Evolutionary conservation across 495 filamentous ascomycete genomes (phyloP), one percentile per base, ranked within the genome.

Genomic region (Podospora australis): DNA sequence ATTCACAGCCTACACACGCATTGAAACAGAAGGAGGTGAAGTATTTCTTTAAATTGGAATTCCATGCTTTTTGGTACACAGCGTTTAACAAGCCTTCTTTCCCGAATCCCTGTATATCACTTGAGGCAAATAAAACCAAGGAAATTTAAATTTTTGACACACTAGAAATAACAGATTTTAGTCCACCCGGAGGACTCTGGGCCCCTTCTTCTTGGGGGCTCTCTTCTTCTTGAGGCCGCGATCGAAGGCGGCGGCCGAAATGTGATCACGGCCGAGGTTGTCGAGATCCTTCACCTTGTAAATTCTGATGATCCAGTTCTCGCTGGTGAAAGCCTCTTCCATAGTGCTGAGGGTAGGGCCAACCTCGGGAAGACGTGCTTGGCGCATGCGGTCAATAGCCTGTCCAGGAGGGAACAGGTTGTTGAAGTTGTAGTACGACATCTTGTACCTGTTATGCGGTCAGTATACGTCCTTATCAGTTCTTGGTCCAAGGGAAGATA

Each of bases 261-360:
- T 79, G 68, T 97, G 92, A 58, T 95, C 89, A 60, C 94, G 79
- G 22, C 89, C 92, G 42, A 99, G 71, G 60, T 96, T 97, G 69
- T 99, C 94, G 28, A 96, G 82, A 56, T 95, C 90, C 71, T 99
- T 99, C 61, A 99, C 94, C 75, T 99, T 99, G 75, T 95, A 99
- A 64, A 99, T 97, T 43, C 94, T 77, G 64, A 99, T 96, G 64
- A 99, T 99, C 94, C 94, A 99, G 76, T 99, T 99, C 77, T 99
- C 94, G 57, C 88, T 95, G 35, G 94, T 99, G 70, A 91, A 99
- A 2, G 94, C 94, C 68, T 99, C 94, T 61, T 97, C 94, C 30
- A 99, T 65, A 14, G 83, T 91, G 67, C 80, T 88, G 44, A 99
- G 85, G 48, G 84, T 77, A 10, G 94, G 94, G 3, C 88, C 87